Percentiles rank a stretch among this genome's conserved stretches.
Evolutionary conservation across 2,329 filamentous ascomycete species (phyloP).

Genomic region (Xylaria sp.): DNA sequence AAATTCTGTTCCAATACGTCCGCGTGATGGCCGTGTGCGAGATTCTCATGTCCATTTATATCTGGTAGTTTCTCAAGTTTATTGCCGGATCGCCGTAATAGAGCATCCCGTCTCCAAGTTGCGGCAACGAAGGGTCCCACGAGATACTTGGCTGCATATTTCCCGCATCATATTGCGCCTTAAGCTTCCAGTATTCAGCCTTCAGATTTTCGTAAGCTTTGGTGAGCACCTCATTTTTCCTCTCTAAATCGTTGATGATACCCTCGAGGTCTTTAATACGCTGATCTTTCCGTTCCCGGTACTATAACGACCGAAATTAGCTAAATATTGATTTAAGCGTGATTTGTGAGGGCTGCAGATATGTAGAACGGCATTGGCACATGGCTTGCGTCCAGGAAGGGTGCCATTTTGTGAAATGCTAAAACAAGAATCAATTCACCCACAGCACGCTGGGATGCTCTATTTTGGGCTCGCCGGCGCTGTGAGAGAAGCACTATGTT

Average conservation of each 20-base stretch:
- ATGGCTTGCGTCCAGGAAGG: not conserved
- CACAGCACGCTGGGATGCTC: conserved; percentile 66
- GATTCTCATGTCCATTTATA: not conserved
- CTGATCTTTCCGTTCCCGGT: conserved; percentile 71
- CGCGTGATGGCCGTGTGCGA: not conserved
- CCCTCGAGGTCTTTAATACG: conserved; percentile 71
- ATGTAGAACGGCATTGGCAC: not conserved
- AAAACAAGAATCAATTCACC: not conserved
- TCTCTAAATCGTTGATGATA: conserved; percentile 63
- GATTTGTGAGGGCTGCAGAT: not conserved
- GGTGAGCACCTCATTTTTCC: conserved; percentile 65
- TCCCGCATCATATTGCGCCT: conserved; percentile 30
- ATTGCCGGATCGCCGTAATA: not conserved
- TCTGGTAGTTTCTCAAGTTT: not conserved
- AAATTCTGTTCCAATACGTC: not conserved
- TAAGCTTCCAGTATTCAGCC: conserved; percentile 55
- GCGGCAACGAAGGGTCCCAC: conserved; percentile 10
- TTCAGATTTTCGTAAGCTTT: conserved; percentile 64
- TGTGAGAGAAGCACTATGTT: conserved; percentile 43
- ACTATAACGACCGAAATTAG: conserved; percentile 44
- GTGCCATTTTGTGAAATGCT: not conserved
- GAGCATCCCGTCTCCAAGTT: not conserved
- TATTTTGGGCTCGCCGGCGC: conserved; percentile 69
- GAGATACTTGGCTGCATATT: not conserved
- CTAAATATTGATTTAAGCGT: not conserved